Evolutionary conservation across 2,329 filamentous ascomycete species (phyloP), one percentile per base, ranked within the genome.

Genomic region (Penicillium sclerotigenum): DNA sequence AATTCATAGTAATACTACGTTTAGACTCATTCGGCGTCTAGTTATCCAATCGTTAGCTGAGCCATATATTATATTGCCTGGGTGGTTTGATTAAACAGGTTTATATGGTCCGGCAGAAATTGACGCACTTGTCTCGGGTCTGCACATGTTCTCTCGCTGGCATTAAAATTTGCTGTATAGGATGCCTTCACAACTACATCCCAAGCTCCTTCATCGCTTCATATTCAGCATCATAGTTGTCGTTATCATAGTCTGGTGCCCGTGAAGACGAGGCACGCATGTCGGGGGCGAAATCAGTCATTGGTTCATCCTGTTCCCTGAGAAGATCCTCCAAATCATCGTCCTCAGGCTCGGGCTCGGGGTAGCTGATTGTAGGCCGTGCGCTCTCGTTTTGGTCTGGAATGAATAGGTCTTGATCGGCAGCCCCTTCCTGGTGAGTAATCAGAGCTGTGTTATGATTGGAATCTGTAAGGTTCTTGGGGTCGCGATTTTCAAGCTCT

Each of bases 201-300:
- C 64, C 67, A 22, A 70, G 45, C 28, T 67, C 67, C 47, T 69
- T 83, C 84, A 91, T 86, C 0, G 82, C 86, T 57, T 85, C 87
- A 71, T 88, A 84, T 14, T 88, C 86, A 52, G 86, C 85, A 1
- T 79, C 81, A 68, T 83, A 85, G 34, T 79, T 69, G 5, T 70
- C 63, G 26, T 33, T 14, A 36, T 14, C 22, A 20, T 42, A 33
- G 40, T 52, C 24, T 22, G 43, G 42, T 36, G 41, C 20, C 20
- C 31, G 31, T 13, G 50, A 48, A 14, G 28, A 28, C 24, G 59
- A 34, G 18, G 50, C 50, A 20, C 53, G 46, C 33, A 40, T 24
- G 5, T 38, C 47, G 6, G 54, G 16, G 18, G 18, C 22, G 7
- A 20, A 34, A 36, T 51, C 42, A 24, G 18, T 18, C 47, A 63